These are phyloP conservation scores for Purshia tridentata DNA, from an alignment of 306 rosid species.

Conservation along the genomic window DNA sequence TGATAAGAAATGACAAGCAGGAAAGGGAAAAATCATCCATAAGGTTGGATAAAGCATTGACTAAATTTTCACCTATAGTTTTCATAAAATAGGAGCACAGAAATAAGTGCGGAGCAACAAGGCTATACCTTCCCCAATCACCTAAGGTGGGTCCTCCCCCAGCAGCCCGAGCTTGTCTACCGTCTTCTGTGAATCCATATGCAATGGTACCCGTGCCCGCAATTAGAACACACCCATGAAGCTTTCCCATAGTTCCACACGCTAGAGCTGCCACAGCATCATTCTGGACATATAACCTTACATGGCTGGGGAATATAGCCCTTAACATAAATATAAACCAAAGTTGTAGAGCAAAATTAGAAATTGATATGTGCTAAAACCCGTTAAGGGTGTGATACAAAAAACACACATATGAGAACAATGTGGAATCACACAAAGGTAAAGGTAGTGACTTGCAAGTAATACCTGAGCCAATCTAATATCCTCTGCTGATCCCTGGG, in stretches of 20 bases:
- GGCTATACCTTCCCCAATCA: constrained; percentile 94
- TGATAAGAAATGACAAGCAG: background rate
- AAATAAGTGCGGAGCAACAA: background rate
- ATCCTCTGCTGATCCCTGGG: constrained; percentile 83
- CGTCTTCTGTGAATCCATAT: constrained; percentile 85
- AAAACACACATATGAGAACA: background rate
- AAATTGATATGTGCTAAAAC: background rate
- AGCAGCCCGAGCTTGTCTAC: constrained; percentile 89
- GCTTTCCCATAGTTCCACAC: constrained; percentile 88
- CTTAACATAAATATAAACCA: constrained; percentile 38
- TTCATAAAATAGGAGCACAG: background rate
- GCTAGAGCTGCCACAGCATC: constrained; percentile 97
- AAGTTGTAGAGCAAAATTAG: background rate
- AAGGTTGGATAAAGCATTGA: background rate
- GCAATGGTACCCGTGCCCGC: constrained; percentile 96
- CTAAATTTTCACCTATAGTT: background rate
- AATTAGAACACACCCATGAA: constrained; percentile 90
- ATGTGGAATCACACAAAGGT: background rate
- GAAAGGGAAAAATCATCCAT: background rate
- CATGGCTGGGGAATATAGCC: constrained; percentile 75
- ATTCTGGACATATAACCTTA: constrained; percentile 75
- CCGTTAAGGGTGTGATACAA: background rate
- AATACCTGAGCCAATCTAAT: constrained; percentile 76
- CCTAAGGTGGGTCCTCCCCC: constrained; percentile 97
- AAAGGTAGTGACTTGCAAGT: constrained; percentile 1